phyloP scores from a whole-genome alignment of 2,329 filamentous ascomycete species.

The Dothistroma septosporum region DNA sequence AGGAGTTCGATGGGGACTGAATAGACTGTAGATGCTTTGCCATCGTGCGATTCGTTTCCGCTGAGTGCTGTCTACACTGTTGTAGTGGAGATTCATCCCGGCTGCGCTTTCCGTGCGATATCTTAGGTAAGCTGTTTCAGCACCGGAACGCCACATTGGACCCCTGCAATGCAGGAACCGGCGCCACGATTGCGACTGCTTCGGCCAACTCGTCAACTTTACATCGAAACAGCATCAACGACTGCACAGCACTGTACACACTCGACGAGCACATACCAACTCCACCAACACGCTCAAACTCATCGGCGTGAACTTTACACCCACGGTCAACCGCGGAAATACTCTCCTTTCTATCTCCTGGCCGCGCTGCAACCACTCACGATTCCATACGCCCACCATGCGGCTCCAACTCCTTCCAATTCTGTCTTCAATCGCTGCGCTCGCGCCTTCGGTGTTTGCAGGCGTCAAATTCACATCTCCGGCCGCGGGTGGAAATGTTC shows the following conservation, averaged over 20 bases:
- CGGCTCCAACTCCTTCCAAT: conserved; percentile 3
- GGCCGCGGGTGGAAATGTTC: conserved; percentile 47
- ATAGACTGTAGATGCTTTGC: background rate
- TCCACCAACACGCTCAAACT: background rate
- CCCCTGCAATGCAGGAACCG: too few relatives aligned
- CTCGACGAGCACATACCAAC: background rate
- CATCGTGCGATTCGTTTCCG: background rate
- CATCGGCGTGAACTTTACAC: background rate
- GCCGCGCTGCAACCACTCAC: background rate
- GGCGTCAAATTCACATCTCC: conserved; percentile 55
- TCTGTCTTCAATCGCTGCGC: background rate
- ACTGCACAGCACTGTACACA: background rate
- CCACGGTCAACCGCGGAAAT: background rate
- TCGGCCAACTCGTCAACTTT: background rate
- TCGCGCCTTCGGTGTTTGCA: conserved; percentile 39
- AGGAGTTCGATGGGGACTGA: background rate
- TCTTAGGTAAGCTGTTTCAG: too few relatives aligned
- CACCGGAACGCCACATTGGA: too few relatives aligned
- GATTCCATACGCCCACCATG: conserved; percentile 3
- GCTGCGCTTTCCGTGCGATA: too few relatives aligned
- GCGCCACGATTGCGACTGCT: too few relatives aligned
- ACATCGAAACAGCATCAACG: background rate
- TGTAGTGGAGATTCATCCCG: too few relatives aligned
- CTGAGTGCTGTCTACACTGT: background rate
- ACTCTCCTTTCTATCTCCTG: background rate